Base-by-base conservation (phyloP, 805 yeast species). In the Candida orba region DNA sequence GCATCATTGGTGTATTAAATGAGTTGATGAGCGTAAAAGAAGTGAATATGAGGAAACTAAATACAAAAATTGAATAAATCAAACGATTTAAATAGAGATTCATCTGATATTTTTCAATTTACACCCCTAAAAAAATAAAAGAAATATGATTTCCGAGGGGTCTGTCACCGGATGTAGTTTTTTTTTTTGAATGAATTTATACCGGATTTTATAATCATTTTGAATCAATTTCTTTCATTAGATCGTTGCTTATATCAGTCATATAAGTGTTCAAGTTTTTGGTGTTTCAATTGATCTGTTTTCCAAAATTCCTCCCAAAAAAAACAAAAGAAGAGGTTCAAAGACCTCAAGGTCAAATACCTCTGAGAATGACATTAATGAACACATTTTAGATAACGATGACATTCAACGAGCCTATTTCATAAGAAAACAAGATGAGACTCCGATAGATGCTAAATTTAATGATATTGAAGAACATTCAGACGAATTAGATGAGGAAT, bases 261-360 rank as follows among this genome's bases (percentile, higher is more conserved):
- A 18, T 18, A 17, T 33, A 8, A 17, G 35, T 10, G 14, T 8
- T 10, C 13, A 6, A 10, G 7, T 17, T n/a, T 18, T 34, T 27
- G 29, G 14, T 13, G n/a, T 30, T 29, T 17, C 4, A 7, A 27
- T 18, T 14, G 14, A 27, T 12, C 14, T 27, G 12, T 13, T 8
- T 15, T 25, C 18, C 48, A 47, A 35, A 9, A 50, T 50, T 36
- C 49, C 52, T 14, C 42, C 48, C 3, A 43, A 49, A 35, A 49
- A 52, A 43, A 44, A 40, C 18, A 51, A 47, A 42, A 47, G 51
- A 44, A 52, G 47, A 50, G 45, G 45, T 42, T 48, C 52, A 4
- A 52, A 51, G 49, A 46, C 51, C 49, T 40, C 49, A 25, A 40
- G 52, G 52, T 48, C 48, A 37, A 31, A 44, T 40, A 41, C 46